Evolutionary conservation across 176 grass and related monocot genomes (phyloP).

Genomic region (Ensete ventricosum): DNA sequence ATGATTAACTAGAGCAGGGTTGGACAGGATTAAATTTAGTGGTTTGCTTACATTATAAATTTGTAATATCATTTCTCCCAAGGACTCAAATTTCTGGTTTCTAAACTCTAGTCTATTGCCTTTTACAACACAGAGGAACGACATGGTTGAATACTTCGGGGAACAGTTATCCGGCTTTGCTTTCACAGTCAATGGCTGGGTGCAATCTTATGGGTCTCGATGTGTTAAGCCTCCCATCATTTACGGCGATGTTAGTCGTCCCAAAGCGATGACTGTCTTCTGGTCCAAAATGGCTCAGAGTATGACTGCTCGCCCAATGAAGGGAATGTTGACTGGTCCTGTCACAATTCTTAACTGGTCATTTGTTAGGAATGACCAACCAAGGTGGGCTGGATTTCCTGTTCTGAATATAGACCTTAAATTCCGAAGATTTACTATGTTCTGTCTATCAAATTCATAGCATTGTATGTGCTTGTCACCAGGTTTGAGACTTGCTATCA

Average conservation of each 20-base stretch:
- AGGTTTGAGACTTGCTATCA: constrained; percentile 98
- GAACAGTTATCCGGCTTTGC: constrained; percentile 97
- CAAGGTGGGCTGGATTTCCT: constrained; percentile 32
- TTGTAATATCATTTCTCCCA: no score
- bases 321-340: constrained; percentile 97
- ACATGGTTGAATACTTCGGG: constrained; percentile 99
- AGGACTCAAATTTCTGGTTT: no score
- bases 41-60: no score
- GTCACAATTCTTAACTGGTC: constrained; percentile 99
- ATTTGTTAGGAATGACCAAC: constrained; percentile 93
- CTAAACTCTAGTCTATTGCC: no score
- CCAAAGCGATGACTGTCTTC: constrained; percentile 88
- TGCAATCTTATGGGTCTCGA: constrained; percentile 92
- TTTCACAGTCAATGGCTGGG: constrained; percentile 93
- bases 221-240: constrained; percentile 95
- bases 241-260: constrained; percentile 93
- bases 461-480: background rate
- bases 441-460: background rate
- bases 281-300: constrained; percentile 81
- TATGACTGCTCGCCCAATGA: constrained; percentile 94
- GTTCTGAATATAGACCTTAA: no score
- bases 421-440: no score
- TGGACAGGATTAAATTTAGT: no score
- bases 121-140: constrained; percentile 59
- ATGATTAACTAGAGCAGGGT: no score